Percentiles rank a stretch among this genome's conserved stretches.
Evolutionary conservation across 2,329 filamentous ascomycete species (phyloP).

Genomic region (Hortaea sp.): DNA sequence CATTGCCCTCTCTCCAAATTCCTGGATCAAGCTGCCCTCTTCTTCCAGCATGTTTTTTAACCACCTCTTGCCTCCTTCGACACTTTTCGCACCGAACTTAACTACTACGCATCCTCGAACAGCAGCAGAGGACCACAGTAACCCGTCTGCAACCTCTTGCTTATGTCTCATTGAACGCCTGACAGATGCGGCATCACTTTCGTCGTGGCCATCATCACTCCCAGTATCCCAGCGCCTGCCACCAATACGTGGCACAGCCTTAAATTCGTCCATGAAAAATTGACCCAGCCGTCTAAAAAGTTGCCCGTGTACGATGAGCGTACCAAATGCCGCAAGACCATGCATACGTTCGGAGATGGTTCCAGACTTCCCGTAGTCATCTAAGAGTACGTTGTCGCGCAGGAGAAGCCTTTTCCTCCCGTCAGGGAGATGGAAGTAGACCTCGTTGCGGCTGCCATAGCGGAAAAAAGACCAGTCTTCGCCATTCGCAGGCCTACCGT

Average conservation of each 20-base stretch:
- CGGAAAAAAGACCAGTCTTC: conserved; percentile 77
- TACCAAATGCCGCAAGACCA: conserved; percentile 67
- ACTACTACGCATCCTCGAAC: conserved; percentile 78
- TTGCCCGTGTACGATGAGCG: conserved; percentile 69
- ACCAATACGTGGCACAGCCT: conserved; percentile 68
- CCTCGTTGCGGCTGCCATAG: conserved; percentile 80
- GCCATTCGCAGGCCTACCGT: conserved; percentile 72
- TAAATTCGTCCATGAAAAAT: conserved; percentile 74
- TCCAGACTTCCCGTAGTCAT: conserved; percentile 23
- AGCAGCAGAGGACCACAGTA: conserved; percentile 74
- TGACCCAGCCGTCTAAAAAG: conserved; percentile 54
- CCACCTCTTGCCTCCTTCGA: conserved; percentile 76
- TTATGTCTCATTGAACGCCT: conserved; percentile 35
- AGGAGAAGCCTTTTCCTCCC: conserved; percentile 53
- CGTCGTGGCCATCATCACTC: conserved; percentile 26
- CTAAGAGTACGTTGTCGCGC: conserved; percentile 72
- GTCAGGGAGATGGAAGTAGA: conserved; percentile 49
- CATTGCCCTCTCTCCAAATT: conserved; percentile 72
- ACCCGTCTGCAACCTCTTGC: conserved; percentile 47
- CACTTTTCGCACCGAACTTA: conserved; percentile 75
- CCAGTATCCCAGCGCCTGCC: conserved; percentile 59
- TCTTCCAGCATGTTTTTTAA: conserved; percentile 62
- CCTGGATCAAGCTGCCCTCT: conserved; percentile 59
- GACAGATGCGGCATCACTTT: conserved; percentile 30
- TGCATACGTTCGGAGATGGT: conserved; percentile 52